Evolutionary conservation across 2,329 filamentous ascomycete species (phyloP), one percentile per base, ranked within the genome.

Genomic region (Coccinonectria pachysandricola): DNA sequence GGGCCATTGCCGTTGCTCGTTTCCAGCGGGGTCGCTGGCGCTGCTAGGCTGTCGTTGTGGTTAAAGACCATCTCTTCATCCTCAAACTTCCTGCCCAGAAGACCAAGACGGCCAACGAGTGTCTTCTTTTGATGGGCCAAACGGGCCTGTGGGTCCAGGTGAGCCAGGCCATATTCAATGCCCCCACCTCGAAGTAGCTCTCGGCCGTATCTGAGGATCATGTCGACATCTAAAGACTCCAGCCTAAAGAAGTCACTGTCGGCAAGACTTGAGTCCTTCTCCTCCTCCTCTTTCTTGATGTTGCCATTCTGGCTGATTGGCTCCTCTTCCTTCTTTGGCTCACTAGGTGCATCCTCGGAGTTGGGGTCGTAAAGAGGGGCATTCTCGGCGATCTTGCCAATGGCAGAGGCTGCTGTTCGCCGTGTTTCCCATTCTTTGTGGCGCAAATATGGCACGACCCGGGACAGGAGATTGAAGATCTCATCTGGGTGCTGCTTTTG

Each of bases 401-500:
- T 79, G 12, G 91, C 91, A 57, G 88, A 93, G 42, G 88, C 86
- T 23, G 92, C 82, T 28, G 91, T 92, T 35, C 80, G 87, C 42
- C 92, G 71, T 14, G 91, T 98, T 50, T 98, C 91, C 91, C 91
- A 98, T 50, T 87, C 88, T 53, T 88, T 94, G 43, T 91, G 88
- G 32, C 84, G 76, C 15, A 98, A 68, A 55, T 95, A 98, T 1
- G 91, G 88, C n/a, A 98, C 78, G 16, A 98, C 87, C 34, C 88
- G 72, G 15, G 85, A 88, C 8, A 98, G 69, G 6, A 98, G 70
- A 50, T 96, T 95, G 60, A 96, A 96, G 2, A 98, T 66, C 55
- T 98, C 92, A 59, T 98, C 88, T 0, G 91, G 91, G 47, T 96
- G 91, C 54, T 91, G 83, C 53, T 95, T 96, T 59, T 98, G 92